Evolutionary conservation across 2,329 filamentous ascomycete genomes (phyloP).

Genomic region (Hypocreales sp.): DNA sequence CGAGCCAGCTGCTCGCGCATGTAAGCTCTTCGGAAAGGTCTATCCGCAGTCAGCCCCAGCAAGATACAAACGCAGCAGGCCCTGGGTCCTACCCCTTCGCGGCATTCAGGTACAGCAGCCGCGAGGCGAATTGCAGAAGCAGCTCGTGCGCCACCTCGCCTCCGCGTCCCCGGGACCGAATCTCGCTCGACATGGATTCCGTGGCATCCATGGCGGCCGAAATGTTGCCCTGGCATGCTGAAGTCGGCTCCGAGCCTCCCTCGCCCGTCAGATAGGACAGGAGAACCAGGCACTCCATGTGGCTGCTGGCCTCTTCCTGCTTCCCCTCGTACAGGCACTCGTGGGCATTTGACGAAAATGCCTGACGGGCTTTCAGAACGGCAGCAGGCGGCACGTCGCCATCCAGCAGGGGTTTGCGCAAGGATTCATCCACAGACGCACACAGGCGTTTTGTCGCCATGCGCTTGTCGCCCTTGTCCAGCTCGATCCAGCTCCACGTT

Average conservation of each 20-base stretch:
- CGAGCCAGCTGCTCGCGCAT: conserved; percentile 45
- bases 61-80: not conserved
- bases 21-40: conserved; percentile 51
- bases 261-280: conserved; percentile 46
- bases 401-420: conserved; percentile 5
- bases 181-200: conserved; percentile 24
- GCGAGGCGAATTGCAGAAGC: conserved; percentile 52
- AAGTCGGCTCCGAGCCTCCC: conserved; percentile 25
- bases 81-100: conserved; percentile 30
- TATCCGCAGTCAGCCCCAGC: conserved; percentile 8
- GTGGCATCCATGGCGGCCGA: conserved; percentile 28
- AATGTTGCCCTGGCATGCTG: conserved; percentile 37
- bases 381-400: conserved; percentile 16
- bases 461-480: conserved; percentile 23
- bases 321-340: conserved; percentile 36
- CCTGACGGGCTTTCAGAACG: conserved; percentile 37
- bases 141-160: conserved; percentile 36
- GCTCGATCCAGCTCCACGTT: conserved; percentile 53
- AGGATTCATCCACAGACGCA: conserved; percentile 16
- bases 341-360: conserved; percentile 37
- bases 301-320: conserved; percentile 31
- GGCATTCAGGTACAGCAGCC: conserved; percentile 51
- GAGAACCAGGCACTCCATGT: conserved; percentile 47
- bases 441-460: conserved; percentile 24
- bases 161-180: conserved; percentile 20